A percentile compares a stretch with the other conserved stretches of the same genome.
These are phyloP conservation scores for Psophocarpus tetragonolobus DNA, from an alignment of 306 rosid species.

Conservation along the genomic window DNA sequence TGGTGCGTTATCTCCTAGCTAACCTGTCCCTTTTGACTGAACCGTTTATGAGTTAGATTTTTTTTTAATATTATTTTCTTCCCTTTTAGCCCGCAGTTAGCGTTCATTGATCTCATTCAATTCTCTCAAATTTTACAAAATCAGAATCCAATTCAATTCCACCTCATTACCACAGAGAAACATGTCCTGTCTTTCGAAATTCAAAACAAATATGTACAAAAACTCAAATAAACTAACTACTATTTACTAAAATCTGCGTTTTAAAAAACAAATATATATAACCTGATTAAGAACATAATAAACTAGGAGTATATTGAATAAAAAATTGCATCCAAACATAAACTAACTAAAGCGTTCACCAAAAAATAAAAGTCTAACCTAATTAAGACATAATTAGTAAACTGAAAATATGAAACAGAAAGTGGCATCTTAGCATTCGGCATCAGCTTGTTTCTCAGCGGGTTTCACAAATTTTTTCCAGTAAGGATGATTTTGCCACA, in stretches of 20 bases:
- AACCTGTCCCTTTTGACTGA: no score
- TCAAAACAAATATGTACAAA: not conserved
- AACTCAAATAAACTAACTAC: not conserved
- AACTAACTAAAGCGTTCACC: no score
- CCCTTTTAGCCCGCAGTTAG: not conserved
- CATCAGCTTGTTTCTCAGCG: not conserved
- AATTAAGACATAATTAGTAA: not conserved
- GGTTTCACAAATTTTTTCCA: conserved; percentile 42
- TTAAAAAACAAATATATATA: no score
- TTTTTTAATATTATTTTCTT: no score
- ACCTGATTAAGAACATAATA: no score
- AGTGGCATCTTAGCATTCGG: not conserved
- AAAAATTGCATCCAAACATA: no score
- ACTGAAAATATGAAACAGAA: not conserved
- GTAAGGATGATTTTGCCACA: conserved; percentile 48
- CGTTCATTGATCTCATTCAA: not conserved
- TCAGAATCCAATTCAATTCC: not conserved
- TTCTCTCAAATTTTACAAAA: not conserved
- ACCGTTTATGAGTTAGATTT: no score
- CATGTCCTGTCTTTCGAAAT: no score
- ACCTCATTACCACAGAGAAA: not conserved
- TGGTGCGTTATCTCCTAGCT: no score
- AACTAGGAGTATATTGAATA: no score
- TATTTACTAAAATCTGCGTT: not conserved
- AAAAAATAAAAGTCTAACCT: no score